phyloP scores from a whole-genome alignment of 78 protist species.

The Emiliania huxleyi region DNA sequence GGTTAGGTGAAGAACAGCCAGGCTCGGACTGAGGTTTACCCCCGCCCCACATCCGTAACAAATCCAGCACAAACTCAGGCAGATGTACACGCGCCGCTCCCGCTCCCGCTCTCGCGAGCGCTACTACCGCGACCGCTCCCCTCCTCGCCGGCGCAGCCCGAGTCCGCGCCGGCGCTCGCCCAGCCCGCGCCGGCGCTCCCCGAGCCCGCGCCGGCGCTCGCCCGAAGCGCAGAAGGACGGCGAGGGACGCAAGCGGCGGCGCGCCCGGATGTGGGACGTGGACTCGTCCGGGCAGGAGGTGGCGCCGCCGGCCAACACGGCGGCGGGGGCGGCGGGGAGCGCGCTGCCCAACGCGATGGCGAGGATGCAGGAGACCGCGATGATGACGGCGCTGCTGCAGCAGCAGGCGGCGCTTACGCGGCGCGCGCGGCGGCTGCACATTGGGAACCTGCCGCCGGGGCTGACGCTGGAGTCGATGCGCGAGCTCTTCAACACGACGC shows the following conservation, averaged over 20 bases:
- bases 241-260: neutral
- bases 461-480: neutral
- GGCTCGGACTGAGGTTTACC: no score
- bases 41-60: no score
- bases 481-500: constrained; percentile 3
- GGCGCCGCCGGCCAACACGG: neutral
- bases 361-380: neutral
- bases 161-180: neutral
- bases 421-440: neutral
- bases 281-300: neutral
- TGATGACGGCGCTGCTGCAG: neutral
- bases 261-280: neutral
- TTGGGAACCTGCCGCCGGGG: neutral
- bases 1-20: no score
- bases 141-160: no score
- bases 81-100: no score
- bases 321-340: no score
- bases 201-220: neutral
- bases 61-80: no score
- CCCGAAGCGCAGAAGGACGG: neutral
- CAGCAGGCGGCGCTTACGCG: neutral
- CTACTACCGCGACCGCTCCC: no score
- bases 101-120: no score
- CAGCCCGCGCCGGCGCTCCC: neutral
- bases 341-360: no score